Conservation (phyloP, 2,329 filamentous ascomycete species). For the Microdochium trichocladiopsis region DNA sequence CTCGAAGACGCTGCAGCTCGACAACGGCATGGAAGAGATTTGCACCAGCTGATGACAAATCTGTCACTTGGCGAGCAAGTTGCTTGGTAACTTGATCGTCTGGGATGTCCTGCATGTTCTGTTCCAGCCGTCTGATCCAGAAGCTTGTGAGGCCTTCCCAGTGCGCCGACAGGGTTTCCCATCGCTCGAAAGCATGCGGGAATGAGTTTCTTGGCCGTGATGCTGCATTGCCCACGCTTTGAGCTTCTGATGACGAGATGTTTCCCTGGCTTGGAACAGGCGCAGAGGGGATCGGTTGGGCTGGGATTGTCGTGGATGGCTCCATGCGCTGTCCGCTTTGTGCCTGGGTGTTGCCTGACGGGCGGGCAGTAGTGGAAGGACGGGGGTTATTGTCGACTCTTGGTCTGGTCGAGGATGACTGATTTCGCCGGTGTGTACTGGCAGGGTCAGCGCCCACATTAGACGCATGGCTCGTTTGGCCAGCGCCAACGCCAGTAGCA, state of each 20-base stretch:
- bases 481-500: slow-evolving; percentile 34
- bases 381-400: not conserved
- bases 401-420: not conserved
- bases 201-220: slow-evolving; percentile 59
- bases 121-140: slow-evolving; percentile 89
- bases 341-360: not conserved
- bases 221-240: slow-evolving; percentile 7
- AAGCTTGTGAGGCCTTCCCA: slow-evolving; percentile 98
- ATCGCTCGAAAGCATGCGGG: slow-evolving; percentile 93
- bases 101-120: slow-evolving; percentile 80
- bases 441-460: slow-evolving; percentile 10
- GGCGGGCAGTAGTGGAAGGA: not conserved
- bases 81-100: slow-evolving; percentile 79
- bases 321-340: not conserved
- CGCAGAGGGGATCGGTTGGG: not conserved
- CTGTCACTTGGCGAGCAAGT: slow-evolving; percentile 87
- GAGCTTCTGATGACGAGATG: not conserved
- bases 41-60: slow-evolving; percentile 92
- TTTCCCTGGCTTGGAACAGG: not conserved
- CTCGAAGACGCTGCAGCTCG: slow-evolving; percentile 85
- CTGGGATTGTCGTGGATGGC: not conserved
- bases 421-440: not conserved
- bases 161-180: slow-evolving; percentile 93
- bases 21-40: slow-evolving; percentile 98
- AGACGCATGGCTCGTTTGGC: slow-evolving; percentile 12